Base-by-base conservation (phyloP, 2,329 filamentous ascomycete genomes). In the Leptographium radiaticola region DNA sequence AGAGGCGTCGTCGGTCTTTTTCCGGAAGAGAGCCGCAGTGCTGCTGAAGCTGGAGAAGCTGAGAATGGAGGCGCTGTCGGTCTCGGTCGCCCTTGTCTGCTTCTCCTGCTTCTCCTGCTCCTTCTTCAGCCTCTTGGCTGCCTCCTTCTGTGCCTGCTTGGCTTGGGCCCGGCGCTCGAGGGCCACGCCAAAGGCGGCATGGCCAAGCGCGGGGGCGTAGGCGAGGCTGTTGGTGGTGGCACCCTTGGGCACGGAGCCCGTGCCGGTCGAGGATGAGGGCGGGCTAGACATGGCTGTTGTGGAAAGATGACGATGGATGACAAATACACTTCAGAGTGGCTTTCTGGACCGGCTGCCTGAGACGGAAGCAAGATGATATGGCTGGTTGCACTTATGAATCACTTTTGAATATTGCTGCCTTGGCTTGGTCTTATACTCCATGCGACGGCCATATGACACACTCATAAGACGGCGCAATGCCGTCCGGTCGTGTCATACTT, bases 51-150 rank as follows among this genome's bases (percentile, higher is more conserved):
- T 58, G 49, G 30, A 15, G 57, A 56, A 59, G 39, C 59, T 60
- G 34, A 59, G 55, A 47, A 63, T 43, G 30, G 64, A 67, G 42
- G 62, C 59, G 8, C 55, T 55, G 59, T 63, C 62, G 31, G 55
- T 45, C 49, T 49, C 39, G 25, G 49, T 42, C 33, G 56, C 34
- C 6, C 30, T 44, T 40, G 47, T 25, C 31, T 49, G 31, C 25
- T 38, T 42, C 48, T 49, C 13, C n/a, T 36, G 34, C 18, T 34
- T 38, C n/a, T 39, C 16, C 49, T 49, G 44, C 51, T 10, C 47
- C 51, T n/a, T 54, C 40, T 38, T 45, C 18, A 42, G 20, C 42
- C 42, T 44, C 20, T 33, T 25, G 13, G 49, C 49, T 2, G 38
- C 43, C 45, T 49, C 43, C 34, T 48, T 40, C 2, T 15, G 39